Base-by-base conservation (phyloP, 2,329 filamentous ascomycete species). In the Akanthomyces uredinophilus region DNA sequence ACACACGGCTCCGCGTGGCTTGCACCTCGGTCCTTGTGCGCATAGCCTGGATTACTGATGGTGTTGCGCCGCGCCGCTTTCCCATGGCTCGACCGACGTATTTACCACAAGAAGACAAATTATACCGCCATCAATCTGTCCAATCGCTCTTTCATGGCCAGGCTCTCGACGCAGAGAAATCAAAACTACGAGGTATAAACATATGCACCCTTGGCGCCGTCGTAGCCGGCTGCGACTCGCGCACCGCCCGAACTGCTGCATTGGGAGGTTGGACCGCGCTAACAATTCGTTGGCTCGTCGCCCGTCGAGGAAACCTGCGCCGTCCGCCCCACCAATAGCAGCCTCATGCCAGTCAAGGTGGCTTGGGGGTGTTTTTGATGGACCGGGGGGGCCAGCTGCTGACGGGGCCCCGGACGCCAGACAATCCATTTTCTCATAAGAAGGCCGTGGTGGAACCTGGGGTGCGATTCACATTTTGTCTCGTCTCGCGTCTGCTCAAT, bases 1-100 rank as follows among this genome's bases (percentile, higher is more conserved):
- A 58, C 55, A 58, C 43, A 27, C 44, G 55, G 55, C 43, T 47
- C 44, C 43, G 55, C 41, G 55, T 58, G 55, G 54, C 55, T 58
- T 35, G 53, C n/a, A 8, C 20, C 35, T 24, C 16, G 41, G 44
- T 22, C 44, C 3, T 11, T 47, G 14, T 47, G n/a, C n/a, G 20
- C 41, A 8, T 8, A 35, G 32, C 32, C 32, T 35, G 43, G 52
- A 55, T 44, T 55, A 44, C 39, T 44, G 52, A 55, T 44, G 29
- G 37, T 44, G 24, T 29, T 55, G 4, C 24, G 24, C 18, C 18
- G 52, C 29, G n/a, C 37, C 6, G 37, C 27, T 37, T 8, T 27
- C 37, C 10, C 22, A n/a, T 20, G 13, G 20, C 52, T 24, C n/a
- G 10, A 39, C 20, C 22, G 10, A 55, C 20, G 54, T 29, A 49